Evolutionary conservation across 2,329 filamentous ascomycete species (phyloP).

Genomic region (Aspergillus sp.): DNA sequence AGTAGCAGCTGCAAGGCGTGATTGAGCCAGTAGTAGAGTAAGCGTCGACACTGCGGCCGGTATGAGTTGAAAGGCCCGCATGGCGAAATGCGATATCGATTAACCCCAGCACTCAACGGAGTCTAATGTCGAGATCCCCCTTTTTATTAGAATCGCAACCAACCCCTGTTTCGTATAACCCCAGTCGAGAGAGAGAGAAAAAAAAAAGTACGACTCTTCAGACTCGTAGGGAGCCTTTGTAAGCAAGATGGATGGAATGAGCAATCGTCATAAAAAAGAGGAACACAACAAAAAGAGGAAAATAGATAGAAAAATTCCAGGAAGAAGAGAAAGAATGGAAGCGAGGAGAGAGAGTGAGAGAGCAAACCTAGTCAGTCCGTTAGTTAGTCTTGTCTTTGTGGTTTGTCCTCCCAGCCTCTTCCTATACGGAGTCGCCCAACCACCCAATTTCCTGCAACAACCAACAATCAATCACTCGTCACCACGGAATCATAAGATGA

Average conservation of each 20-base stretch:
- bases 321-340: conserved; percentile 6
- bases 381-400: not conserved
- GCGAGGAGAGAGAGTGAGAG: conserved; percentile 8
- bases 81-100: conserved; percentile 10
- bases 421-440: conserved; percentile 23
- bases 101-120: too few species aligned
- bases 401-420: conserved; percentile 25
- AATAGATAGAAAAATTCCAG: conserved; percentile 5
- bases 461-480: not conserved
- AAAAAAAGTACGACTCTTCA: not conserved
- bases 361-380: not conserved
- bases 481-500: not conserved
- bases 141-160: too few species aligned
- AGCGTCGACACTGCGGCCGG: conserved; percentile 22
- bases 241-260: too few species aligned
- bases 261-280: too few species aligned
- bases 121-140: too few species aligned
- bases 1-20: conserved; percentile 21
- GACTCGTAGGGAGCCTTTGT: not conserved
- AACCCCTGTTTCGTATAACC: too few species aligned
- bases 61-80: conserved; percentile 23
- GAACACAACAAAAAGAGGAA: conserved; percentile 8
- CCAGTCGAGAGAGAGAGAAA: too few species aligned
- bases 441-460: conserved; percentile 27
- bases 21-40: conserved; percentile 16